phyloP scores from a whole-genome alignment of 495 filamentous ascomycete genomes.

The Podospora pseudocomata region DNA sequence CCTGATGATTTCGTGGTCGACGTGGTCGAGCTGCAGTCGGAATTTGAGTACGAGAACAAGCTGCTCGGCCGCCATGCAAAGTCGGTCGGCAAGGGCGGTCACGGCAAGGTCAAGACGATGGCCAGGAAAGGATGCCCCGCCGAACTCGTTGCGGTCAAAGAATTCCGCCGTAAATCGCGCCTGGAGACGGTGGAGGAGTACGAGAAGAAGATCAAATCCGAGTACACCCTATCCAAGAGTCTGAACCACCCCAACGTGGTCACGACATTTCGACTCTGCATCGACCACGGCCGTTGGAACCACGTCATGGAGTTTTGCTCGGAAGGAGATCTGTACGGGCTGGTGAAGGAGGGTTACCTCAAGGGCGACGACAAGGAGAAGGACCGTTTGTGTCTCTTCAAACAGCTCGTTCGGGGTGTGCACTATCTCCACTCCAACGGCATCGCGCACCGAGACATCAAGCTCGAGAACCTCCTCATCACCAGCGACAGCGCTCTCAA shows the following conservation, averaged over 20 bases:
- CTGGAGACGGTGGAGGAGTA: constrained; percentile 63
- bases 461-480: constrained; percentile 73
- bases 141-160: constrained; percentile 71
- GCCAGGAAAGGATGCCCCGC: constrained; percentile 48
- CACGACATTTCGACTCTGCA: constrained; percentile 66
- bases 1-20: constrained; percentile 64
- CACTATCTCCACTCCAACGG: constrained; percentile 66
- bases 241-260: constrained; percentile 77
- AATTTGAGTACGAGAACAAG: constrained; percentile 58
- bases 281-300: constrained; percentile 63
- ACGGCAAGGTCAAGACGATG: constrained; percentile 70
- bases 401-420: constrained; percentile 69
- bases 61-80: constrained; percentile 58
- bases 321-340: constrained; percentile 64
- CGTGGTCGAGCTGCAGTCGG: constrained; percentile 54
- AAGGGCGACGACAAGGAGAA: constrained; percentile 55
- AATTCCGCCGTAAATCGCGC: constrained; percentile 63
- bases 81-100: constrained; percentile 67
- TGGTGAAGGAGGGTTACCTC: constrained; percentile 64
- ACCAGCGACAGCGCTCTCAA: constrained; percentile 66
- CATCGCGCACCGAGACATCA: constrained; percentile 79
- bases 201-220: constrained; percentile 73
- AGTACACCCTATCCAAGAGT: constrained; percentile 73
- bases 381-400: constrained; percentile 74
- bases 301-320: constrained; percentile 84